phyloP scores from a whole-genome alignment of 2,329 filamentous ascomycete species.

The Pseudopyricularia cyperi region DNA sequence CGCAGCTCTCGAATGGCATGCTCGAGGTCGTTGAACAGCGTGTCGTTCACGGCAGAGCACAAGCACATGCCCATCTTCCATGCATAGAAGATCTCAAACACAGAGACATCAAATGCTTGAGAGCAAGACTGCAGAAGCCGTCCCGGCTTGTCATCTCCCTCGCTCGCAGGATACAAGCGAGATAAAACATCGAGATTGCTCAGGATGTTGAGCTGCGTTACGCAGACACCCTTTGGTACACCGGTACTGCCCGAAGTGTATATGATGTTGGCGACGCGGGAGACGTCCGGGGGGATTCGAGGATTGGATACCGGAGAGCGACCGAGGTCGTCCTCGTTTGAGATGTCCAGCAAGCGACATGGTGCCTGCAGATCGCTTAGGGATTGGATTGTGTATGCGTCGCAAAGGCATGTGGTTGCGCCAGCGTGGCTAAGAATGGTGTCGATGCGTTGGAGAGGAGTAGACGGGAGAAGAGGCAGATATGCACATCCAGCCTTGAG shows the following conservation, averaged over 20 bases:
- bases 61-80: slow-evolving; percentile 70
- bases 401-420: slow-evolving; percentile 30
- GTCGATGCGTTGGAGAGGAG: slow-evolving; percentile 45
- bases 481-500: slow-evolving; percentile 68
- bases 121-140: slow-evolving; percentile 74
- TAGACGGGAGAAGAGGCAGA: slow-evolving; percentile 64
- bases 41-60: slow-evolving; percentile 62
- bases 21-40: slow-evolving; percentile 61
- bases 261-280: slow-evolving; percentile 59
- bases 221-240: slow-evolving; percentile 63
- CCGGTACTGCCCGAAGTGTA: slow-evolving; percentile 80
- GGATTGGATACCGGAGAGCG: slow-evolving; percentile 14
- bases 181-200: slow-evolving; percentile 61
- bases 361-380: slow-evolving; percentile 8
- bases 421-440: slow-evolving; percentile 50
- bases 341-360: neutral
- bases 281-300: slow-evolving; percentile 22
- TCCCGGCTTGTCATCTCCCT: slow-evolving; percentile 19
- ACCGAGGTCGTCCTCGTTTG: neutral
- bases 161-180: slow-evolving; percentile 48
- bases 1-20: slow-evolving; percentile 45
- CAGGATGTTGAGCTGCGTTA: slow-evolving; percentile 63
- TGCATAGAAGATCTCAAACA: slow-evolving; percentile 82
- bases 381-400: slow-evolving; percentile 13
- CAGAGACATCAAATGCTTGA: slow-evolving; percentile 75